Percentiles rank a stretch among this genome's conserved stretches.
phyloP scores from a whole-genome alignment of 768 basidiomycete species.

The Suillus luteus region DNA sequence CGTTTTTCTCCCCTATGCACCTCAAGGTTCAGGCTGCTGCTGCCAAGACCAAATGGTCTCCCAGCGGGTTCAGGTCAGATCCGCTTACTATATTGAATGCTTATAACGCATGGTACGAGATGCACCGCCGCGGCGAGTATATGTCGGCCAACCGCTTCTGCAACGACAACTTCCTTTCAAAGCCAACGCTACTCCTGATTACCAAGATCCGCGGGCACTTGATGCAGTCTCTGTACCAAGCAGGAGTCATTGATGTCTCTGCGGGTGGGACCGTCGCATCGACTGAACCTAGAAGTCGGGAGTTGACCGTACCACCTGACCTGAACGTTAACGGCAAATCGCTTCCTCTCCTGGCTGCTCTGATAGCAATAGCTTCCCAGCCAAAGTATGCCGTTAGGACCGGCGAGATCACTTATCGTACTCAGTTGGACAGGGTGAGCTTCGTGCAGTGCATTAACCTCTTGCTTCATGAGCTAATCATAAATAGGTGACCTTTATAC shows the following conservation, averaged over 20 bases:
- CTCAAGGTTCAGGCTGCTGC: conserved; percentile 69
- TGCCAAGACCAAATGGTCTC: conserved; percentile 78
- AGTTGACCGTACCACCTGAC: conserved; percentile 56
- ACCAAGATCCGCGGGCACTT: conserved; percentile 80
- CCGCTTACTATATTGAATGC: conserved; percentile 77
- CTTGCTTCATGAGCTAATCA: conserved; percentile 14
- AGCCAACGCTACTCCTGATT: conserved; percentile 80
- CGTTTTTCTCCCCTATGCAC: conserved; percentile 83
- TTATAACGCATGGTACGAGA: conserved; percentile 77
- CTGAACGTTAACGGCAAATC: conserved; percentile 76
- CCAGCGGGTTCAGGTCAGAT: conserved; percentile 82
- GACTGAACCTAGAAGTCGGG: conserved; percentile 33
- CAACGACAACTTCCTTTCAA: conserved; percentile 83
- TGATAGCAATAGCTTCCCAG: conserved; percentile 84
- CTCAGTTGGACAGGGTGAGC: conserved; percentile 80
- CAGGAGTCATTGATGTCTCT: conserved; percentile 81
- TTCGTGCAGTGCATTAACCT: conserved; percentile 1
- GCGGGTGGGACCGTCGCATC: conserved; percentile 55
- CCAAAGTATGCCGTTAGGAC: conserved; percentile 88
- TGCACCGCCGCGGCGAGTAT: conserved; percentile 70
- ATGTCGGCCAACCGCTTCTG: conserved; percentile 73
- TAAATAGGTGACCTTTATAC: conserved; percentile 70
- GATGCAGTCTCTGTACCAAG: conserved; percentile 71
- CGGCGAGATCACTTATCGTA: conserved; percentile 67
- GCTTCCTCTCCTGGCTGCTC: conserved; percentile 73